These are phyloP conservation scores for Talinum fruticosum DNA, from an alignment of 148 eudicot genomes.

Conservation along the genomic window DNA sequence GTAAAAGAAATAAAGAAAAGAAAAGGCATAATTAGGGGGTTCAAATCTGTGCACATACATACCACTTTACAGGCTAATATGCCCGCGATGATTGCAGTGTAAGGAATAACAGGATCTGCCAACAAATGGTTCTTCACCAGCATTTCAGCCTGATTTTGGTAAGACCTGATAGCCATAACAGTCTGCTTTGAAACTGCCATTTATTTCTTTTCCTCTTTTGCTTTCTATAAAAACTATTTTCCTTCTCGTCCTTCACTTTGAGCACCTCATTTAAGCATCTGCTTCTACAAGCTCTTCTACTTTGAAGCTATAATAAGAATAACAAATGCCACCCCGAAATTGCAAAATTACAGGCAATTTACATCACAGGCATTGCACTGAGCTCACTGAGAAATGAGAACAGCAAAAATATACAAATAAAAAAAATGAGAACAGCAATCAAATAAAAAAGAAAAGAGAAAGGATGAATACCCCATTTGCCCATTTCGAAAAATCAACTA, in stretches of 20 bases:
- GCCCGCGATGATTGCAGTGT: constrained; percentile 76
- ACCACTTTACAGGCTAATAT: constrained; percentile 81
- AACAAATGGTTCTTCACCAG: constrained; percentile 70
- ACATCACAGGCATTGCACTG: constrained; percentile 5
- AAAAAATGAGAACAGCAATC: neutral
- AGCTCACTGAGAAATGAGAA: constrained; percentile 3
- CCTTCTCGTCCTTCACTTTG: neutral
- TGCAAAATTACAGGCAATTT: neutral
- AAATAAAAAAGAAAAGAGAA: neutral
- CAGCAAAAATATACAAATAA: too few species aligned
- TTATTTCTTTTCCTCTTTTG: neutral
- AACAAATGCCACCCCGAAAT: constrained; percentile 8
- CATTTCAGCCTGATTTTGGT: constrained; percentile 74
- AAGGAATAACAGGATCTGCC: constrained; percentile 83
- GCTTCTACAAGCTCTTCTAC: neutral
- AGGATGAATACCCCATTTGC: constrained; percentile 6
- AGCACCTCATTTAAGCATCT: constrained; percentile 1
- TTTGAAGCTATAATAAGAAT: neutral
- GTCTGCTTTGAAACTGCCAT: constrained; percentile 57
- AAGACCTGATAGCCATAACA: constrained; percentile 57
- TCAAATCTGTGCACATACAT: constrained; percentile 21
- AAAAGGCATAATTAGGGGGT: neutral
- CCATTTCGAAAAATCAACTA: neutral
- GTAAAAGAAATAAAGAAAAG: too few species aligned
- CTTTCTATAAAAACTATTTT: neutral